Evolutionary conservation across 2,329 filamentous ascomycete genomes (phyloP).

Genomic region (Arthroderma sp.): DNA sequence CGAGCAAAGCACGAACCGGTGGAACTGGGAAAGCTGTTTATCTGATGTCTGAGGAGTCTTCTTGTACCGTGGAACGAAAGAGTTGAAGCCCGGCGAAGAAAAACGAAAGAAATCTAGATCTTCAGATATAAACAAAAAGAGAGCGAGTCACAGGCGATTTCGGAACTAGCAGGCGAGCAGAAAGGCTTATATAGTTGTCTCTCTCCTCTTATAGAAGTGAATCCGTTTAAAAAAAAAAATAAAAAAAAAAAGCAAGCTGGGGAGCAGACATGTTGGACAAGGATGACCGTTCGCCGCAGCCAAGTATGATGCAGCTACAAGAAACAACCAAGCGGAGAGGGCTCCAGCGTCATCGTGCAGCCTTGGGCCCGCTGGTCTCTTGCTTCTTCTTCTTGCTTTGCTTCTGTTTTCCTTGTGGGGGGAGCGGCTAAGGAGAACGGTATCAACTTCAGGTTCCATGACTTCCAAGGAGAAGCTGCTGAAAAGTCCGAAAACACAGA

Average conservation of each 20-base stretch:
- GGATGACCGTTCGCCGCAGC: background rate
- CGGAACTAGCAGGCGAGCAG: background rate
- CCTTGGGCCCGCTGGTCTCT: background rate
- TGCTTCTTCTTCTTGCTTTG: background rate
- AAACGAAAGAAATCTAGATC: background rate
- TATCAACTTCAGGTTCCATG: no score
- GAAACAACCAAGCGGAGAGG: background rate
- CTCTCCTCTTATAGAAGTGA: no score
- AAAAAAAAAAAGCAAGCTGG: no score
- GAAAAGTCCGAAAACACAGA: no score
- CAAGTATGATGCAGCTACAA: background rate
- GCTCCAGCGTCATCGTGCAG: slow-evolving; percentile 4
- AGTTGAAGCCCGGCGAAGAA: background rate
- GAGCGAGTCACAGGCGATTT: background rate
- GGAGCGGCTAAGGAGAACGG: no score
- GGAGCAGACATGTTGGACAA: background rate
- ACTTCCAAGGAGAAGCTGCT: no score
- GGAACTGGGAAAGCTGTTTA: background rate
- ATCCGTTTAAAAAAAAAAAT: background rate
- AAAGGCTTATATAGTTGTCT: background rate
- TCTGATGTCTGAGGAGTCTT: background rate
- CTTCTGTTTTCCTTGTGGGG: background rate
- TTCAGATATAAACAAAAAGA: background rate
- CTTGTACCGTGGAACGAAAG: background rate
- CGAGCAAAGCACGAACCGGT: background rate